Conservation (phyloP, 805 yeast genomes). For the Ogataea trehalophila region DNA sequence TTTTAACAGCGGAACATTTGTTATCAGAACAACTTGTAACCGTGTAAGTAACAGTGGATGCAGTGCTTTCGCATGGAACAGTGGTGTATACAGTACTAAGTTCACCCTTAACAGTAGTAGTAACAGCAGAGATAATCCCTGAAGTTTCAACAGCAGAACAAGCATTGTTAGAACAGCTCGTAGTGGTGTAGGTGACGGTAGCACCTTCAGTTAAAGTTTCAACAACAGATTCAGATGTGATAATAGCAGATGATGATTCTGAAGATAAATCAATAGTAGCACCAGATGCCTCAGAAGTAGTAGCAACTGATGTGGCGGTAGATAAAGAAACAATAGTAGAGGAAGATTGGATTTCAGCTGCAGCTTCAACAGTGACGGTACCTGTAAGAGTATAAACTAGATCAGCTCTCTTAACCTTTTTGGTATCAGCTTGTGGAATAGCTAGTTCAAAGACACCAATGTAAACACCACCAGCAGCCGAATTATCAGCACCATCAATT, state of each 20-base stretch:
- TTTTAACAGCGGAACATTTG: too few species aligned
- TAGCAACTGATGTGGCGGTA: background rate
- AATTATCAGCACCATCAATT: background rate
- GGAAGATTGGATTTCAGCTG: background rate
- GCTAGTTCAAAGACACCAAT: background rate
- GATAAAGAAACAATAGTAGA: background rate
- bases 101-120: too few species aligned
- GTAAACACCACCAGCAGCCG: background rate
- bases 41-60: too few species aligned
- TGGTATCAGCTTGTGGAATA: background rate
- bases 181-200: too few species aligned
- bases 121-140: too few species aligned
- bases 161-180: too few species aligned
- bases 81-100: too few species aligned
- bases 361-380: background rate
- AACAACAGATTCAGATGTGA: background rate
- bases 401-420: background rate
- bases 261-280: background rate
- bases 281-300: too few species aligned
- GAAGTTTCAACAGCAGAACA: too few species aligned
- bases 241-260: background rate
- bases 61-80: too few species aligned
- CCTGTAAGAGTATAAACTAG: background rate
- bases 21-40: too few species aligned
- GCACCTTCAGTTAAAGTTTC: background rate